These are phyloP conservation scores for Hypoxylon sp. DNA, from an alignment of 2,329 filamentous ascomycete genomes.

Conservation along the genomic window DNA sequence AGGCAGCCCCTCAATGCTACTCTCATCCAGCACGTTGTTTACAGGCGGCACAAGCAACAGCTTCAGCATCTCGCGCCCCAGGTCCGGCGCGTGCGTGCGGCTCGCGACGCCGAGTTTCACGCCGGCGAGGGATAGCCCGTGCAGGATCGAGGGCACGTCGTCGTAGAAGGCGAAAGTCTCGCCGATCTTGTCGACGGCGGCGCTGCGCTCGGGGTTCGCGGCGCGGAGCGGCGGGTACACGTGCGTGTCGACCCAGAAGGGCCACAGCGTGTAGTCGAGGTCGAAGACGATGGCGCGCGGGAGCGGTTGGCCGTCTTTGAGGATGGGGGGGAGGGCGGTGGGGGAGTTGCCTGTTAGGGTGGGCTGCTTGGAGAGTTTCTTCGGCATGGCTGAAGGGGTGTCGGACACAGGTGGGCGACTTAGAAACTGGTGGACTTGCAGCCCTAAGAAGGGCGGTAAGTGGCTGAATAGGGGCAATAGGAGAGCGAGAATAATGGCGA, in stretches of 20 bases:
- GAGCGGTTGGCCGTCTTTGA: slow-evolving; percentile 74
- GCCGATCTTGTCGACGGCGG: slow-evolving; percentile 68
- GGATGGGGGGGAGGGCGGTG: slow-evolving; percentile 59
- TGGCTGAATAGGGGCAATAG: neutral
- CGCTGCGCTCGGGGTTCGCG: slow-evolving; percentile 59
- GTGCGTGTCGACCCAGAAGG: slow-evolving; percentile 97
- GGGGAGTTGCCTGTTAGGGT: slow-evolving; percentile 46
- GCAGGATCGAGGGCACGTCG: slow-evolving; percentile 77
- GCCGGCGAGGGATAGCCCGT: slow-evolving; percentile 66
- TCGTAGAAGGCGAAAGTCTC: slow-evolving; percentile 79
- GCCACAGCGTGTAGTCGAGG: slow-evolving; percentile 98
- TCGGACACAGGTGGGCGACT: neutral
- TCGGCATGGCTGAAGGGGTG: slow-evolving; percentile 33
- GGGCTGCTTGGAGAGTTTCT: slow-evolving; percentile 52
- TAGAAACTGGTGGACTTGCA: neutral
- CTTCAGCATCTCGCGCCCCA: slow-evolving; percentile 85
- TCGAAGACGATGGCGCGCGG: slow-evolving; percentile 92
- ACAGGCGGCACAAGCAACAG: slow-evolving; percentile 72
- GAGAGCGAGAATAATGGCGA: neutral
- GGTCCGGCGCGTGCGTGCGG: slow-evolving; percentile 82
- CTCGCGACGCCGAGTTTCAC: slow-evolving; percentile 80
- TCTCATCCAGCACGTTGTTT: slow-evolving; percentile 43
- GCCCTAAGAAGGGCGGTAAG: neutral
- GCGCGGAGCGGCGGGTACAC: slow-evolving; percentile 79
- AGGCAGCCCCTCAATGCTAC: slow-evolving; percentile 36